Evolutionary conservation across 2,329 filamentous ascomycete species (phyloP).

Genomic region (Beauveria caledonica): DNA sequence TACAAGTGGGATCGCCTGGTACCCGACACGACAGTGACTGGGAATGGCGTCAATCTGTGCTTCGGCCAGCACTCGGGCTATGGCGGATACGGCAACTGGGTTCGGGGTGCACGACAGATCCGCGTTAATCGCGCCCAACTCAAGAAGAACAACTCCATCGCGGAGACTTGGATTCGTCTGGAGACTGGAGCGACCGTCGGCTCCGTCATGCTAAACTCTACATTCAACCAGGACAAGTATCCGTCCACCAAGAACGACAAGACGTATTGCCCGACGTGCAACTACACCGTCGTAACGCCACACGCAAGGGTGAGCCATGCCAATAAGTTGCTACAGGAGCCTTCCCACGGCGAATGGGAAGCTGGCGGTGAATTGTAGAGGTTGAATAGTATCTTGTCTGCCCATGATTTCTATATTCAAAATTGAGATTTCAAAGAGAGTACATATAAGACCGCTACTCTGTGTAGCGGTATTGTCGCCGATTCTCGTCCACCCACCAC

Average conservation of each 20-base stretch:
- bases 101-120: constrained; percentile 51
- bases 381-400: neutral
- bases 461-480: constrained; percentile 25
- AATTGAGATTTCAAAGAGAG: neutral
- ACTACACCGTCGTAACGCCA: constrained; percentile 12
- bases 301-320: neutral
- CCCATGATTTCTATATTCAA: neutral
- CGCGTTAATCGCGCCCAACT: constrained; percentile 36
- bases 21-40: constrained; percentile 25
- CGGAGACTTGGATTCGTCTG: constrained; percentile 54
- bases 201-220: constrained; percentile 47
- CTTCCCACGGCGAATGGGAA: constrained; percentile 2
- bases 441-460: neutral
- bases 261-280: constrained; percentile 21
- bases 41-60: constrained; percentile 40
- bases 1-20: constrained; percentile 37
- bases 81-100: constrained; percentile 59
- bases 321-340: neutral
- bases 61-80: constrained; percentile 63
- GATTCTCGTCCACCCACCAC: constrained; percentile 29
- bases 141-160: constrained; percentile 22
- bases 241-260: constrained; percentile 31
- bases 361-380: neutral
- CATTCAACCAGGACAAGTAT: constrained; percentile 50
- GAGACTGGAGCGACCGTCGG: constrained; percentile 47